phyloP scores from a whole-genome alignment of 768 basidiomycete genomes.

The Termitomyces sp. region DNA sequence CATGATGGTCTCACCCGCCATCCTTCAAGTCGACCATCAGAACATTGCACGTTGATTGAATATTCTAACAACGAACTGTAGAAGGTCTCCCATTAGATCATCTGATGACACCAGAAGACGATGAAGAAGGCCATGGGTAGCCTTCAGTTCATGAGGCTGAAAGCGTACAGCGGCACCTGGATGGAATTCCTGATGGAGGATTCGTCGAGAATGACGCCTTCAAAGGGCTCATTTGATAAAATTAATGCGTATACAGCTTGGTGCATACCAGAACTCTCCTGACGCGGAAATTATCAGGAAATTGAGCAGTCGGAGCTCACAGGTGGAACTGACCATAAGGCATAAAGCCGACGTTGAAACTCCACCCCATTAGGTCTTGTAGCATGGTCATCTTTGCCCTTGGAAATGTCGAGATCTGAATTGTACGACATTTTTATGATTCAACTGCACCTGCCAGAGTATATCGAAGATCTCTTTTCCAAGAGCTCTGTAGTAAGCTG shows the following conservation, averaged over 20 bases:
- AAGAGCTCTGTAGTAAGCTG: slow-evolving; percentile 15
- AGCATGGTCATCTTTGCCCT: slow-evolving; percentile 14
- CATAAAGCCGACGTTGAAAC: slow-evolving; percentile 12
- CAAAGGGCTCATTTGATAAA: background rate
- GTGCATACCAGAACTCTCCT: slow-evolving; percentile 9
- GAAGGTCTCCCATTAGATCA: slow-evolving; percentile 8
- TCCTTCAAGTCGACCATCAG: background rate
- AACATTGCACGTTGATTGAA: too few relatives aligned
- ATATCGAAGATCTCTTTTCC: slow-evolving; percentile 18
- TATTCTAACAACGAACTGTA: slow-evolving; percentile 4
- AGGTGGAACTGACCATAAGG: slow-evolving; percentile 10
- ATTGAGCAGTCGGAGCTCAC: too few relatives aligned
- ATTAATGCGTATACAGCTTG: too few relatives aligned
- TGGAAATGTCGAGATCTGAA: background rate
- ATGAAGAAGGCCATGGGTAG: slow-evolving; percentile 17
- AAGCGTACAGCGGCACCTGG: slow-evolving; percentile 12
- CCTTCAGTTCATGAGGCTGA: slow-evolving; percentile 17
- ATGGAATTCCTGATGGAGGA: slow-evolving; percentile 21
- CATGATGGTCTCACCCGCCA: slow-evolving; percentile 23
- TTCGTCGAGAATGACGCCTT: slow-evolving; percentile 20
- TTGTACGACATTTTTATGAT: too few relatives aligned
- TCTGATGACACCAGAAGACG: slow-evolving; percentile 16
- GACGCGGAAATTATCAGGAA: background rate
- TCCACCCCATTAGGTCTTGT: slow-evolving; percentile 19
- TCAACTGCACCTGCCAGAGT: slow-evolving; percentile 6